Evolutionary conservation across 2,329 filamentous ascomycete genomes (phyloP), one percentile per base, ranked within the genome.

Genomic region (Curvularia verruculosa): DNA sequence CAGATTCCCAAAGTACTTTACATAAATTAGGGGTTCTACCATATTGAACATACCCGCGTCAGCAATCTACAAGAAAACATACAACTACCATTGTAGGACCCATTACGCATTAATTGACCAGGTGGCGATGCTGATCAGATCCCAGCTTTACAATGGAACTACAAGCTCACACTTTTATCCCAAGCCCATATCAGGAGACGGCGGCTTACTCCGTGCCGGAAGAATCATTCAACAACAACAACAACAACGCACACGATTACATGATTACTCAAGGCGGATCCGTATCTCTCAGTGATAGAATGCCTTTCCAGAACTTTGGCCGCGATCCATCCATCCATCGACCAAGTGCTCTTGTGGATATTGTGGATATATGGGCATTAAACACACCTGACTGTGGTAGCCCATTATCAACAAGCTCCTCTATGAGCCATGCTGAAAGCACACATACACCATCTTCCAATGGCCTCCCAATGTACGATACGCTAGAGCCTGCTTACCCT

Each of bases 321-420:
- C 44, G 47, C 12, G 49, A 57, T 26, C 26, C 55, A 23, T 37
- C 56, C 7, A 40, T 36, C 9, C 34, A 49, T 9, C 58, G 49
- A 23, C 28, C 54, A 7, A 50, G 57, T 24, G 47, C 52, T 47
- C 43, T 56, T 6, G 51, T 61, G 12, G 40, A 52, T 10, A 36
- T 52, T 3, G 58, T 64, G 5, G 56, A 59, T 37, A 49, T 58
- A n/a, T 66, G 64, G 65, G 21, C 66, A 9, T 41, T 67, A 15
- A 52, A 59, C 1, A 37, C 39, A 19, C 49, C 54, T 21, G 29
- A 44, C 18, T 56, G 47, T 24, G 53, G 48, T 6, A 67, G 60
- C 23, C 58, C 65, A 3, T 18, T 60, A 1, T 66, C 65, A 3
- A 64, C 59, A 26, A 54, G 39, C 12, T 49, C 61, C 5, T 63